Conservation (phyloP, 2,329 filamentous ascomycete genomes). For the Scytalidium lignicola region DNA sequence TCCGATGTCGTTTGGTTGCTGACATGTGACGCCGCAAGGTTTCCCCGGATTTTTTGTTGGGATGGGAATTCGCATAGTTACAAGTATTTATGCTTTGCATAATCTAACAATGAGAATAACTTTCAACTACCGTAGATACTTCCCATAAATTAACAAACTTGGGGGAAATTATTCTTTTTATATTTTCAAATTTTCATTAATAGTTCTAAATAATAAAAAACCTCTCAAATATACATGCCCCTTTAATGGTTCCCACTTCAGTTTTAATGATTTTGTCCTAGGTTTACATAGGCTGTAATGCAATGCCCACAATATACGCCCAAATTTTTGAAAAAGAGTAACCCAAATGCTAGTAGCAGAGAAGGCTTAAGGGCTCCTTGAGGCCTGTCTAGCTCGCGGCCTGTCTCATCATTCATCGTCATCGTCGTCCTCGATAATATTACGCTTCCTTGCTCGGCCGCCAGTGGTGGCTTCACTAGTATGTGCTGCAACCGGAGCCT, state of each 20-base stretch:
- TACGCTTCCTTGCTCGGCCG: constrained; percentile 43
- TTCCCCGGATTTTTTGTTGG: constrained; percentile 9
- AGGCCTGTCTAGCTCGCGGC: not conserved
- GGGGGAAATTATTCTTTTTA: too few relatives aligned
- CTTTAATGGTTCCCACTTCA: too few relatives aligned
- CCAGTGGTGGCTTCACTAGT: constrained; percentile 31
- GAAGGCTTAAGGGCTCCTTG: not conserved
- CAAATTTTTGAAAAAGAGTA: not conserved
- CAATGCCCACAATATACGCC: not conserved
- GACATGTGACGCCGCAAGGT: constrained; percentile 7
- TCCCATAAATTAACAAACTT: too few relatives aligned
- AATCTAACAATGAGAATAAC: too few relatives aligned
- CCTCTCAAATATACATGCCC: too few relatives aligned
- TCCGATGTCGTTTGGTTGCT: not conserved
- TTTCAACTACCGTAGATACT: too few relatives aligned
- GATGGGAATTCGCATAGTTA: too few relatives aligned
- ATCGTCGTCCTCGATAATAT: constrained; percentile 58
- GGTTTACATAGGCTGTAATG: not conserved
- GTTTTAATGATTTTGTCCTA: not conserved
- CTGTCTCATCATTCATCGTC: constrained; percentile 33
- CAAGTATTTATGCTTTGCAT: too few relatives aligned
- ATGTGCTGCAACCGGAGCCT: constrained; percentile 30
- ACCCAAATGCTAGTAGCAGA: not conserved
- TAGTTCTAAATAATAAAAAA: too few relatives aligned
- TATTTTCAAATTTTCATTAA: too few relatives aligned